A percentile compares a stretch with the other conserved stretches of the same genome.
phyloP scores from a whole-genome alignment of 2,329 filamentous ascomycete genomes.

The Myotisia sp. region DNA sequence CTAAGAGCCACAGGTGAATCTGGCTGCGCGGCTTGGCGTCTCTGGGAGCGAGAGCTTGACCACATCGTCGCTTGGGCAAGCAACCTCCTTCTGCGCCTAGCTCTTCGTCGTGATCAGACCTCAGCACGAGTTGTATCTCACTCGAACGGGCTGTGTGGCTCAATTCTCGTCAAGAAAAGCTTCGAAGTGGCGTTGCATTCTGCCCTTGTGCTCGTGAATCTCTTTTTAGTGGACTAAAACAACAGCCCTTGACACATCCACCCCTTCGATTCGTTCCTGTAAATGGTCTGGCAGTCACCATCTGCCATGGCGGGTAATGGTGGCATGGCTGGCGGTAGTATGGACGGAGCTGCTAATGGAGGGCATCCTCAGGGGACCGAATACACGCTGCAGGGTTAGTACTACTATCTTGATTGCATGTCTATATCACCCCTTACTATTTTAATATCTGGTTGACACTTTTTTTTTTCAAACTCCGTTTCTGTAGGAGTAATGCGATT shows the following conservation, averaged over 20 bases:
- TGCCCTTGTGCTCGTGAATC: too few species aligned
- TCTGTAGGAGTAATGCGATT: slow-evolving; percentile 88
- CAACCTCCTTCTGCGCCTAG: too few species aligned
- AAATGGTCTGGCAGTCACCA: slow-evolving; percentile 58
- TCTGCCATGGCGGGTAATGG: slow-evolving; percentile 46
- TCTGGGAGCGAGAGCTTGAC: slow-evolving; percentile 2
- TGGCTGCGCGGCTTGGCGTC: background rate
- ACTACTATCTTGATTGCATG: background rate
- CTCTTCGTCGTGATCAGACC: too few species aligned
- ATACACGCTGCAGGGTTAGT: slow-evolving; percentile 56
- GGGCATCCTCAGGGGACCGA: slow-evolving; percentile 49
- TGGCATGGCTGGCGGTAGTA: slow-evolving; percentile 35
- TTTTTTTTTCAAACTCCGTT: background rate
- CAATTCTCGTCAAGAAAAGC: too few species aligned
- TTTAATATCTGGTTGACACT: background rate
- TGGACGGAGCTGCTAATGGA: slow-evolving; percentile 28
- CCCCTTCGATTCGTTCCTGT: slow-evolving; percentile 9
- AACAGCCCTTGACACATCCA: too few species aligned
- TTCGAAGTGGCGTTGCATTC: too few species aligned
- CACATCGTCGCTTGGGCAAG: too few species aligned
- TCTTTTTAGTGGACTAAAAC: too few species aligned
- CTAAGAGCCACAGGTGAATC: too few species aligned
- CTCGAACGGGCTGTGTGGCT: too few species aligned
- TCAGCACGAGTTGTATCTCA: too few species aligned
- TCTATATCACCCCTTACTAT: background rate